These are phyloP conservation scores for Plasmodium reichenowi DNA, from an alignment of 169 alveolate species.

Conservation along the genomic window DNA sequence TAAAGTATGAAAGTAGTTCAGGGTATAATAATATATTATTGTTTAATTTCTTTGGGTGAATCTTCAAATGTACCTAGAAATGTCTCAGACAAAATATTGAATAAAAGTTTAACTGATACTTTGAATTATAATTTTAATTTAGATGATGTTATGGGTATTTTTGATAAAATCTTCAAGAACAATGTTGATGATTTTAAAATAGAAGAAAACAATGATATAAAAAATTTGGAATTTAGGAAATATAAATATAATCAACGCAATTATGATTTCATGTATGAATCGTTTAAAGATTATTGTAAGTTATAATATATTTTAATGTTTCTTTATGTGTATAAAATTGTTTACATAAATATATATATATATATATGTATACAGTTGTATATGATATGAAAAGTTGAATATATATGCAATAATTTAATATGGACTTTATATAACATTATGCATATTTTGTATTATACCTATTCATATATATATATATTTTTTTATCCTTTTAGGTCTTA, in stretches of 20 bases:
- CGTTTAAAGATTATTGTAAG: slow-evolving; percentile 71
- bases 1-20: slow-evolving; percentile 21
- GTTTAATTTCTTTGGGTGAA: slow-evolving; percentile 7
- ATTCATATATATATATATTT: not conserved
- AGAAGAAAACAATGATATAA: slow-evolving; percentile 53
- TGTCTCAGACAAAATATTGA: slow-evolving; percentile 15
- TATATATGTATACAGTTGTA: not conserved
- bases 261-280: slow-evolving; percentile 28
- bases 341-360: not conserved
- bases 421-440: not conserved
- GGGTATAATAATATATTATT: not conserved
- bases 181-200: slow-evolving; percentile 52
- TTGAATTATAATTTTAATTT: slow-evolving; percentile 48
- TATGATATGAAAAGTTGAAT: too few species aligned
- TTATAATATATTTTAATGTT: not conserved
- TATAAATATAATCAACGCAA: slow-evolving; percentile 23
- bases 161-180: slow-evolving; percentile 61
- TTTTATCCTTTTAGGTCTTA: slow-evolving; percentile 8
- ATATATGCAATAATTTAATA: too few species aligned
- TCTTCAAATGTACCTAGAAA: slow-evolving; percentile 4
- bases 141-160: slow-evolving; percentile 59
- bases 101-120: slow-evolving; percentile 45
- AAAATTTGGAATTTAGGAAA: slow-evolving; percentile 37
- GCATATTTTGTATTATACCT: not conserved
- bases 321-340: not conserved